Evolutionary conservation across 768 basidiomycete genomes (phyloP).

Genomic region (Rhodosporidiobolus sp.): DNA sequence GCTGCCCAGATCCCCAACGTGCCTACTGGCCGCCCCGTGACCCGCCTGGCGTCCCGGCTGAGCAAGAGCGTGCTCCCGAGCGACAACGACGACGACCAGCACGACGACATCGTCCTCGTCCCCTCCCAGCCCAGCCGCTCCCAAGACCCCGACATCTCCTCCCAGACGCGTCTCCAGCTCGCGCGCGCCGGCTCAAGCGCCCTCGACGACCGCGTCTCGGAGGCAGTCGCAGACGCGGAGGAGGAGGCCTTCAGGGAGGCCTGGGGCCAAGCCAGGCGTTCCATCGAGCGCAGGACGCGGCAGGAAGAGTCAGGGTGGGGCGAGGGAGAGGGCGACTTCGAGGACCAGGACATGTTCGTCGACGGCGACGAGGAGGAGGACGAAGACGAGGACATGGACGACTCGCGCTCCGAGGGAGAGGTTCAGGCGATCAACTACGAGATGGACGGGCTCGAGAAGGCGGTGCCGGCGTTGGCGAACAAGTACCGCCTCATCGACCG

Average conservation of each 20-base stretch:
- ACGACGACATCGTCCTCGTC: slow-evolving; percentile 9
- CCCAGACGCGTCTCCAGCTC: slow-evolving; percentile 13
- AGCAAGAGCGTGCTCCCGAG: slow-evolving; percentile 16
- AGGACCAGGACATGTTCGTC: neutral
- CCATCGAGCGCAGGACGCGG: neutral
- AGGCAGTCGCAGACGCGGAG: neutral
- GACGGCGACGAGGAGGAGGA: slow-evolving; percentile 16
- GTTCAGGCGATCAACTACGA: slow-evolving; percentile 52
- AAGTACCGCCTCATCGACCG: slow-evolving; percentile 82
- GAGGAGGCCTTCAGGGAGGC: neutral
- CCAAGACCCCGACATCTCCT: neutral
- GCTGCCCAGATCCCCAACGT: too few relatives aligned
- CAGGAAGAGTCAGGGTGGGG: neutral
- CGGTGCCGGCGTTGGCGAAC: slow-evolving; percentile 63
- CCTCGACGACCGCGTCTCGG: neutral
- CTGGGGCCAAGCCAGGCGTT: neutral
- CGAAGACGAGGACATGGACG: slow-evolving; percentile 7
- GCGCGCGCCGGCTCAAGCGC: neutral
- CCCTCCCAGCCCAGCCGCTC: neutral
- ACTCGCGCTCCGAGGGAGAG: slow-evolving; percentile 30
- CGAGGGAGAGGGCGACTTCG: neutral
- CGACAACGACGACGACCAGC: slow-evolving; percentile 1
- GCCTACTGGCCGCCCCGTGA: neutral
- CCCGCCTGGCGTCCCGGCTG: slow-evolving; percentile 19
- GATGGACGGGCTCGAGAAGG: slow-evolving; percentile 65